Percentiles rank a stretch among this genome's conserved stretches.
Conservation (phyloP, 2,329 filamentous ascomycete genomes). For the Arthroderma sp. region DNA sequence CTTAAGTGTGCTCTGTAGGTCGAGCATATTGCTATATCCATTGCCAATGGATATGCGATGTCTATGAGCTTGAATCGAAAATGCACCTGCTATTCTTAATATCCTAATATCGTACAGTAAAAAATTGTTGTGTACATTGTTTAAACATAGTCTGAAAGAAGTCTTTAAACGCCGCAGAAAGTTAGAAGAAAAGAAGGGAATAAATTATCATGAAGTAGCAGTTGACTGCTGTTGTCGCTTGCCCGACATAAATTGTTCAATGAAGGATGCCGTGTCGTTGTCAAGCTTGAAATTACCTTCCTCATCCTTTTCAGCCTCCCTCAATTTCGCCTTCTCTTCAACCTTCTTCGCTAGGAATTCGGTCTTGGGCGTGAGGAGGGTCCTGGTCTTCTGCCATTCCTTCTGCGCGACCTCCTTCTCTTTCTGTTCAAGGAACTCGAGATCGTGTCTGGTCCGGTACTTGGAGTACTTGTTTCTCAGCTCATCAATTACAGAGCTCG, state of each 20-base stretch:
- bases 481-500: conserved; percentile 66
- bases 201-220: conserved; percentile 1
- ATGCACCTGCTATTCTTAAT: too few relatives aligned
- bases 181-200: conserved; percentile 4
- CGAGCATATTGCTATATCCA: too few relatives aligned
- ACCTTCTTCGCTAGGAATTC: conserved; percentile 26
- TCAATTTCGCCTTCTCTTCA: conserved; percentile 24
- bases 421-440: conserved; percentile 55
- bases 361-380: conserved; percentile 36
- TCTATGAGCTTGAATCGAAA: too few relatives aligned
- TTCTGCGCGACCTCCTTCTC: conserved; percentile 43
- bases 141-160: too few relatives aligned
- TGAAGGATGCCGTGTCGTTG: conserved; percentile 22
- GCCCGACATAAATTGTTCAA: conserved; percentile 22
- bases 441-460: conserved; percentile 69
- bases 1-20: too few relatives aligned
- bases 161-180: not conserved
- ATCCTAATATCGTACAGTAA: conserved; percentile 1
- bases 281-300: conserved; percentile 26
- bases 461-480: conserved; percentile 68
- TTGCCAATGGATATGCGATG: too few relatives aligned
- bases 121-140: not conserved
- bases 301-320: conserved; percentile 22
- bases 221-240: conserved; percentile 11
- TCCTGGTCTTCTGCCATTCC: conserved; percentile 31